phyloP scores from a whole-genome alignment of 2,329 filamentous ascomycete genomes.

The Fusarium subtropicale region DNA sequence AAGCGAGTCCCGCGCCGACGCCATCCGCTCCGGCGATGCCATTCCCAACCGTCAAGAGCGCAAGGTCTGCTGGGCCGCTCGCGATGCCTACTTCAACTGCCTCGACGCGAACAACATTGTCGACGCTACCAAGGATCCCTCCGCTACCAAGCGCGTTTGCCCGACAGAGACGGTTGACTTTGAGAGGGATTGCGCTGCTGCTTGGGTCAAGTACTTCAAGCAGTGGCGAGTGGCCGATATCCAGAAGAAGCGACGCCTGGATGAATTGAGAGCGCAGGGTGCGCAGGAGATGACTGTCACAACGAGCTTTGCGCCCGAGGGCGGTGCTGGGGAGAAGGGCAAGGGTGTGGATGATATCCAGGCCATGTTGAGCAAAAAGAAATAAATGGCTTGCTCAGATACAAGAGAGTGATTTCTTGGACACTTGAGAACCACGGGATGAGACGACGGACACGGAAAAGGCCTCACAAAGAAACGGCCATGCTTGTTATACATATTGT shows the following conservation, averaged over 20 bases:
- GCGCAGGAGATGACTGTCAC: conserved; percentile 68
- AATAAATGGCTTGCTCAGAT: conserved; percentile 15
- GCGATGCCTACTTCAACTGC: conserved; percentile 89
- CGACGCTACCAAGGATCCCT: conserved; percentile 67
- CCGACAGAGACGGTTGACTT: conserved; percentile 66
- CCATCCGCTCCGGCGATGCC: conserved; percentile 68
- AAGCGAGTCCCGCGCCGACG: conserved; percentile 61
- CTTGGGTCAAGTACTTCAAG: conserved; percentile 99
- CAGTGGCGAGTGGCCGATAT: conserved; percentile 93
- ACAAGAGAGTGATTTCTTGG: neutral
- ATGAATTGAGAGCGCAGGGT: conserved; percentile 78
- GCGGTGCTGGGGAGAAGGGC: conserved; percentile 48
- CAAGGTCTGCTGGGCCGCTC: conserved; percentile 86
- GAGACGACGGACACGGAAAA: conserved; percentile 16
- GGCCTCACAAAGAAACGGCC: conserved; percentile 11
- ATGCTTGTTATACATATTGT: conserved; percentile 33
- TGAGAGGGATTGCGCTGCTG: conserved; percentile 85
- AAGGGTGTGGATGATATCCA: conserved; percentile 55
- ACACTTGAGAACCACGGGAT: conserved; percentile 1
- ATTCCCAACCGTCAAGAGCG: conserved; percentile 89
- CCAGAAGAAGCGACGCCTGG: conserved; percentile 83
- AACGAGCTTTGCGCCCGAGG: conserved; percentile 53
- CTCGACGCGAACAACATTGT: conserved; percentile 85
- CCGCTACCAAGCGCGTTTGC: conserved; percentile 56
- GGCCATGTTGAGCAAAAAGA: conserved; percentile 55